These are phyloP conservation scores for Trichoderma gamsii DNA, from an alignment of 495 filamentous ascomycete species.

Conservation along the genomic window DNA sequence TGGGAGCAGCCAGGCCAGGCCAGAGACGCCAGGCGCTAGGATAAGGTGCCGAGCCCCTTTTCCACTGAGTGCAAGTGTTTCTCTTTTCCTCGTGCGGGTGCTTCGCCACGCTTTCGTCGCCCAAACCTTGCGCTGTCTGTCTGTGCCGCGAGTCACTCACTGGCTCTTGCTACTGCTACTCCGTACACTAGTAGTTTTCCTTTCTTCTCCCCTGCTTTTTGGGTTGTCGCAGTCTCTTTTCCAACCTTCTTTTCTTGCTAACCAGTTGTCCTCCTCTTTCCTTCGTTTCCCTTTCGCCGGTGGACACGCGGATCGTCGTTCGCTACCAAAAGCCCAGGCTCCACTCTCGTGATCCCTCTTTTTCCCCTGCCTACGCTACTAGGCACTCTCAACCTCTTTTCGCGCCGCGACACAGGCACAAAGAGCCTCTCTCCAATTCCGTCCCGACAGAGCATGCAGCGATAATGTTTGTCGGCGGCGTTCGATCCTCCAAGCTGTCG, in stretches of 20 bases:
- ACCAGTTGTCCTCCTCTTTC: background rate
- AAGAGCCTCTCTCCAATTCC: background rate
- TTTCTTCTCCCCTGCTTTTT: background rate
- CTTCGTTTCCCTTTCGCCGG: background rate
- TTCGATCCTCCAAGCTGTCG: constrained; percentile 10
- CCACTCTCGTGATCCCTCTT: background rate
- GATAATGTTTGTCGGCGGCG: constrained; percentile 12
- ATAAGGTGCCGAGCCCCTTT: background rate
- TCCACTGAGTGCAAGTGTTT: background rate
- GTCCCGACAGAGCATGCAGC: background rate
- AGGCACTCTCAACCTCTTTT: background rate
- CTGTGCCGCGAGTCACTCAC: background rate
- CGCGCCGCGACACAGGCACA: background rate
- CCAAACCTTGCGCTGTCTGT: background rate
- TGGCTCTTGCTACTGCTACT: background rate
- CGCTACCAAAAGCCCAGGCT: background rate
- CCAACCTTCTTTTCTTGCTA: background rate
- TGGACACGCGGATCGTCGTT: background rate
- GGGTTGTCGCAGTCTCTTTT: background rate
- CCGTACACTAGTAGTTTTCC: too few species aligned
- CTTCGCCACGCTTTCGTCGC: background rate
- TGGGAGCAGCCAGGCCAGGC: too few species aligned
- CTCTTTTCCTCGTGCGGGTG: background rate
- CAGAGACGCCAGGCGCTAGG: too few species aligned
- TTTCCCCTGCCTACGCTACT: background rate